Evolutionary conservation across 2,329 filamentous ascomycete species (phyloP), one percentile per base, ranked within the genome.

Genomic region (Rutstroemia sp.): DNA sequence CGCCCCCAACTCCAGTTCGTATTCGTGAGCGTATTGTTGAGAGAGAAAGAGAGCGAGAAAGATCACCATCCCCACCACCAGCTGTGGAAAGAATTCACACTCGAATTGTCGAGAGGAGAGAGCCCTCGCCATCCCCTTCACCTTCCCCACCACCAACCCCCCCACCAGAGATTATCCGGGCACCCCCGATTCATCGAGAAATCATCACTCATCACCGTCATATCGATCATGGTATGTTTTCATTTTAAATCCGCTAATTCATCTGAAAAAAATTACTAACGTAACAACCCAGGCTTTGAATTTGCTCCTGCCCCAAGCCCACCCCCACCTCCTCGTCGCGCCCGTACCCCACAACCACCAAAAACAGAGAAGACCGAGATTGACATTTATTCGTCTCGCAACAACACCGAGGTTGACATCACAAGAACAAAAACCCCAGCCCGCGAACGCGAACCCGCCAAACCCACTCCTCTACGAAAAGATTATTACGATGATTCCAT

Each of bases 181-280:
- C 86, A 19, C 90, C 90, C 37, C 87, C 86, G 0, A 89, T 95
- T 64, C 88, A 92, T 71, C 84, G 92, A 67, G 89, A 96, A 68
- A 84, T 95, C 57, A 92, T 95, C 62, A 95, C 89, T 48, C 66
- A 68, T 72, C 92, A 94, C 69, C 81, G 86, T 57, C 88, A 92
- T 67, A 87, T 95, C 64, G 88, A 95, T 67, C 89, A 95, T 72
- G 91, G 88, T 89, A 76, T 69, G 83, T 48, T 8, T 42, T 39
- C 17, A 19, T 50, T 46, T 44, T 47, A 14, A 44, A n/a, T 34
- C 14, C 37, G n/a, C 12, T 50, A 39, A 16, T 44, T 41, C 39
- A 21, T 19, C n/a, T 16, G 17, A 19, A 10, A 45, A 45, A 19
- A 27, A 10, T n/a, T 27, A 19, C 8, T 44, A 30, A 34, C 16